A percentile compares a stretch with the other conserved stretches of the same genome.
Evolutionary conservation across 2,329 filamentous ascomycete genomes (phyloP).

Genomic region (Ampelomyces quisqualis): DNA sequence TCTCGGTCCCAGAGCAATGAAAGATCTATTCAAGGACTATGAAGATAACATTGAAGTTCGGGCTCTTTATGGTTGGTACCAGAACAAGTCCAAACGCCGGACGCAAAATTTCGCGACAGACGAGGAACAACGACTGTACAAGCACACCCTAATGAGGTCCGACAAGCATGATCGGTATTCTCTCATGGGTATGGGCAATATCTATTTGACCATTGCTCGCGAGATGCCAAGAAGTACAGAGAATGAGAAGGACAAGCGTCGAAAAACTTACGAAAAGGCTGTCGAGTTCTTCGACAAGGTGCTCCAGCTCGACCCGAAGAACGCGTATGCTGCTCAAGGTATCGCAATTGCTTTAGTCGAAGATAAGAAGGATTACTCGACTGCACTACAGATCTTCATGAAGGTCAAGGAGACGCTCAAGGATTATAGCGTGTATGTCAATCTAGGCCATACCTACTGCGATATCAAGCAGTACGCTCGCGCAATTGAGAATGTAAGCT

Average conservation of each 20-base stretch:
- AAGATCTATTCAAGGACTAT: constrained; percentile 81
- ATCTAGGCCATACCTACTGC: constrained; percentile 88
- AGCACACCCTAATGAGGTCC: constrained; percentile 82
- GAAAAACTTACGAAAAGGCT: constrained; percentile 81
- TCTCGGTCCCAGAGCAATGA: constrained; percentile 81
- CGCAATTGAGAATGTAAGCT: constrained; percentile 74
- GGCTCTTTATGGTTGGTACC: constrained; percentile 91
- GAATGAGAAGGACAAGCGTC: constrained; percentile 85
- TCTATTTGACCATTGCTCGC: constrained; percentile 82
- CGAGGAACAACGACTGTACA: constrained; percentile 89
- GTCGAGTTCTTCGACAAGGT: constrained; percentile 99
- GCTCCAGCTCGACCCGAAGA: constrained; percentile 88
- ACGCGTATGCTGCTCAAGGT: constrained; percentile 94
- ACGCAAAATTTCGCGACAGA: constrained; percentile 82
- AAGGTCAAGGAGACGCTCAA: constrained; percentile 88
- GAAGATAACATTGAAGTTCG: constrained; percentile 87
- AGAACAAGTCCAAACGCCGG: constrained; percentile 84
- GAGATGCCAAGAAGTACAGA: constrained; percentile 94
- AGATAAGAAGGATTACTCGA: constrained; percentile 85
- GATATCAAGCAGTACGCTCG: constrained; percentile 88
- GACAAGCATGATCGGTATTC: constrained; percentile 99
- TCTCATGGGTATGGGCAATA: constrained; percentile 93
- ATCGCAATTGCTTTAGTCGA: constrained; percentile 92
- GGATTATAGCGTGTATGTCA: constrained; percentile 85
- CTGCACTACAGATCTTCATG: constrained; percentile 81